These are phyloP conservation scores for Nicotiana otophora DNA, from an alignment of 257 asterid genomes.

Conservation along the genomic window DNA sequence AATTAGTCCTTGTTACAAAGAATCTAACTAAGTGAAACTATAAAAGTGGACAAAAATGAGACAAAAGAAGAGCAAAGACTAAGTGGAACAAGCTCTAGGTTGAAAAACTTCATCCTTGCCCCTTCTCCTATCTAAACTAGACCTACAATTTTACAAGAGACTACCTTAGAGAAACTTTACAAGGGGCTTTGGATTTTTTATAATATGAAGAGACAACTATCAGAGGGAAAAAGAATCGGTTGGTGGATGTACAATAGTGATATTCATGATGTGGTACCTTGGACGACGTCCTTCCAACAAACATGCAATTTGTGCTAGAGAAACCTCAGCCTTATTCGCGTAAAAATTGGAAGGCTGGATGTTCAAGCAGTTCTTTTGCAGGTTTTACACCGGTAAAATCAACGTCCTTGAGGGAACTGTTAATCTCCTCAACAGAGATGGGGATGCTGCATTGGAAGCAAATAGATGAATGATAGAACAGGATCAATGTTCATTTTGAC, in stretches of 20 bases:
- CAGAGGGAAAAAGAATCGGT: constrained; percentile 1
- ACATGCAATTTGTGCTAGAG: background rate
- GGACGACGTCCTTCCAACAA: background rate
- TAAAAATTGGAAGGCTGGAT: constrained; percentile 70
- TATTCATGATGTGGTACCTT: constrained; percentile 14
- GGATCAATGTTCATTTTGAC: background rate
- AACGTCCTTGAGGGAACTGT: constrained; percentile 43
- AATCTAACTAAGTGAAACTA: constrained; percentile 1
- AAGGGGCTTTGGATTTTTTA: constrained; percentile 26
- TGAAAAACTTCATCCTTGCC: constrained; percentile 22
- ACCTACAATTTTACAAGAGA: constrained; percentile 39
- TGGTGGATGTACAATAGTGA: constrained; percentile 29
- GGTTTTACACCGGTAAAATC: constrained; percentile 71
- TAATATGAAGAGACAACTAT: background rate
- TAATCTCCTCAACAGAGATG: constrained; percentile 56
- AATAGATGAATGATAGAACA: background rate
- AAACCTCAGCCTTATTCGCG: constrained; percentile 38
- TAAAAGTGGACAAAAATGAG: background rate
- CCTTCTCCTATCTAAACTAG: constrained; percentile 36
- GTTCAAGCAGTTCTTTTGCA: constrained; percentile 52
- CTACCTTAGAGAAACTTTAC: constrained; percentile 28
- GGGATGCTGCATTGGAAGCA: constrained; percentile 50
- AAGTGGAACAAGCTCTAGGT: constrained; percentile 7
- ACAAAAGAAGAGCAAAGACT: background rate
- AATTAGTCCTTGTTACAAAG: constrained; percentile 17